These are phyloP conservation scores for Saccharomycopsis microspora DNA, from an alignment of 805 yeast species.

Conservation along the genomic window DNA sequence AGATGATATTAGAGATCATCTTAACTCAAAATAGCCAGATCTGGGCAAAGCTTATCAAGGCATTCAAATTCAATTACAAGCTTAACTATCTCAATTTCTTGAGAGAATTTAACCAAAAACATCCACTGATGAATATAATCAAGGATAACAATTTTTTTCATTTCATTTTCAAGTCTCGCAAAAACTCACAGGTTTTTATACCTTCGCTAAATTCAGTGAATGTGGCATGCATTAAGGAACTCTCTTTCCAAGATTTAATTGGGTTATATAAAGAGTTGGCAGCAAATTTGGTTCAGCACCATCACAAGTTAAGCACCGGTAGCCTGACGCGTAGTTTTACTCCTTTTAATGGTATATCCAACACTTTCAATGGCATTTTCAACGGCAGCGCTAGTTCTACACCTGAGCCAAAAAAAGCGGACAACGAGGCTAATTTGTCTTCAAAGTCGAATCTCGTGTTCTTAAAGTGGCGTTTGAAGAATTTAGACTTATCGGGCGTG, in stretches of 20 bases:
- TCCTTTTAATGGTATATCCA: background rate
- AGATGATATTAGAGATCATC: constrained; percentile 33
- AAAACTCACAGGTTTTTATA: constrained; percentile 53
- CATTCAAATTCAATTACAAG: constrained; percentile 24
- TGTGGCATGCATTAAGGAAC: background rate
- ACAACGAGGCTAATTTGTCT: background rate
- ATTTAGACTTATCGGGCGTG: constrained; percentile 8
- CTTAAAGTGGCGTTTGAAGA: constrained; percentile 28
- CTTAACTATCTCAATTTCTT: constrained; percentile 24
- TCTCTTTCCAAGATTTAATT: constrained; percentile 13
- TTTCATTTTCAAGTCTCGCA: constrained; percentile 68
- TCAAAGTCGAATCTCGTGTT: constrained; percentile 34
- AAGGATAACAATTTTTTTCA: constrained; percentile 41
- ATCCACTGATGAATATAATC: constrained; percentile 36
- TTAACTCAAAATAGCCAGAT: constrained; percentile 22
- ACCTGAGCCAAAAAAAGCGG: background rate
- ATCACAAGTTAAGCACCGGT: background rate
- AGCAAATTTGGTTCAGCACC: constrained; percentile 1
- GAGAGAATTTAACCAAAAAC: constrained; percentile 20
- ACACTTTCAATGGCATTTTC: background rate
- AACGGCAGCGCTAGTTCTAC: background rate
- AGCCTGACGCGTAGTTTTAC: background rate
- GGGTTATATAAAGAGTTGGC: constrained; percentile 12
- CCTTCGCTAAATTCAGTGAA: constrained; percentile 19
- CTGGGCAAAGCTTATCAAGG: constrained; percentile 26